phyloP scores from a whole-genome alignment of 2,329 filamentous ascomycete species.

The Ophiostoma quercus region DNA sequence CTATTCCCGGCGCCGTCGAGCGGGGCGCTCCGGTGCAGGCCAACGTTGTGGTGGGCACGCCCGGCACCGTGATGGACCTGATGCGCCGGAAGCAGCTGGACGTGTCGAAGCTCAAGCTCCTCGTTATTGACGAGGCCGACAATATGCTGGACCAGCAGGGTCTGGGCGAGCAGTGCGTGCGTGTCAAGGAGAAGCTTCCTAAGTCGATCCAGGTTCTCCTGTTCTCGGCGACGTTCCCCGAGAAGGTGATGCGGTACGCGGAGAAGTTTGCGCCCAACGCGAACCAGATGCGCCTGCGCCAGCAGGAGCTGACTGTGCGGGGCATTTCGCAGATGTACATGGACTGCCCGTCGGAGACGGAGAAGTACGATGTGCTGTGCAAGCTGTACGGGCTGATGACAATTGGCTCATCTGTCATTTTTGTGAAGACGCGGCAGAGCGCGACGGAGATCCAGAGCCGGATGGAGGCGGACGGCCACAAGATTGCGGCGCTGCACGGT shows the following conservation, averaged over 20 bases:
- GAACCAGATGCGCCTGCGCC: conserved; percentile 79
- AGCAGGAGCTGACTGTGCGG: conserved; percentile 89
- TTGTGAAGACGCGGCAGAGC: conserved; percentile 86
- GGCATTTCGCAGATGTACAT: conserved; percentile 98
- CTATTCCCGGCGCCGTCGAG: conserved; percentile 71
- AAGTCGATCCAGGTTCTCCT: conserved; percentile 77
- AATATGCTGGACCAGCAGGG: conserved; percentile 98
- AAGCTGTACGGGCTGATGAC: conserved; percentile 95
- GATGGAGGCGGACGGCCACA: conserved; percentile 85
- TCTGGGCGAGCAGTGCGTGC: conserved; percentile 87
- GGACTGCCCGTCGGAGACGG: conserved; percentile 74
- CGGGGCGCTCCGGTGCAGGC: conserved; percentile 65
- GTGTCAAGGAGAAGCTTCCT: conserved; percentile 78
- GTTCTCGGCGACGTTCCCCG: conserved; percentile 91
- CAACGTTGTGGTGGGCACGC: conserved; percentile 85
- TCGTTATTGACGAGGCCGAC: conserved; percentile 95
- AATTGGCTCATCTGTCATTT: conserved; percentile 95
- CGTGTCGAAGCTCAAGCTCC: conserved; percentile 63
- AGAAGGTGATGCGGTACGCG: conserved; percentile 79
- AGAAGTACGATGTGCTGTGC: conserved; percentile 84
- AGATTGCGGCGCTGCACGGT: conserved; percentile 83
- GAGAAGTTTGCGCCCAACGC: conserved; percentile 77
- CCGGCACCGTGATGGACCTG: conserved; percentile 85
- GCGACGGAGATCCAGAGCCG: conserved; percentile 78
- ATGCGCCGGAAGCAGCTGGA: conserved; percentile 74